A percentile compares a stretch with the other conserved stretches of the same genome.
Conservation (phyloP, 306 rosid species). For the Casuarina cunninghamiana region DNA sequence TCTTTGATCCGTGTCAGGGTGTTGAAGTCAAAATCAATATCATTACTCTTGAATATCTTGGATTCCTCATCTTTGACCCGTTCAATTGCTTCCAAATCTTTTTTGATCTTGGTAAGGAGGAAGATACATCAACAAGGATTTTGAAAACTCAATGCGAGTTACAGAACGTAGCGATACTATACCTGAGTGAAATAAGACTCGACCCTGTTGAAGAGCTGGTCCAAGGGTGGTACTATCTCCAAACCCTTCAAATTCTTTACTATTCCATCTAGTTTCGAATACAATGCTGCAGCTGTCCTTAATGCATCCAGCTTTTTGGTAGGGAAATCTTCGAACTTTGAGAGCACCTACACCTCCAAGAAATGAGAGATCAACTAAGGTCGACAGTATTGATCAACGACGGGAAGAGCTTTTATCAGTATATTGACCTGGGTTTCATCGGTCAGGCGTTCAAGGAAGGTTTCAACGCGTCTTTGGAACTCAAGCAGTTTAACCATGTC, state of each 20-base stretch:
- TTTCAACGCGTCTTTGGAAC: slow-evolving; percentile 31
- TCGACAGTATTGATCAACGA: not conserved
- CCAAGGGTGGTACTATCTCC: slow-evolving; percentile 1
- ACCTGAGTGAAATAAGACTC: not conserved
- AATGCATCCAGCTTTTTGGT: slow-evolving; percentile 39
- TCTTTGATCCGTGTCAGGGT: slow-evolving; percentile 33
- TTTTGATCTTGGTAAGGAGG: slow-evolving; percentile 4
- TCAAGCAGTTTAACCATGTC: slow-evolving; percentile 32
- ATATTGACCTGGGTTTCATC: slow-evolving; percentile 40
- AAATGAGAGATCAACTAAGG: not conserved
- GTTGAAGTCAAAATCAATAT: slow-evolving; percentile 38
- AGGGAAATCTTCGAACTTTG: slow-evolving; percentile 23
- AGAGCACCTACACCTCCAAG: not conserved
- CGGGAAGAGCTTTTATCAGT: not conserved
- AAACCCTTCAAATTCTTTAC: not conserved
- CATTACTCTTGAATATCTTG: slow-evolving; percentile 24
- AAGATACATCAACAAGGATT: not conserved
- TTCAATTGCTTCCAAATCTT: slow-evolving; percentile 34
- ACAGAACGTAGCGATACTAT: not conserved
- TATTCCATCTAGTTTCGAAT: slow-evolving; percentile 26
- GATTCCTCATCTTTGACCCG: slow-evolving; percentile 37
- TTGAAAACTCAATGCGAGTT: not conserved
- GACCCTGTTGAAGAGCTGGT: not conserved
- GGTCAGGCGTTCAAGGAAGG: slow-evolving; percentile 29
- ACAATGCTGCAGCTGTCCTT: slow-evolving; percentile 37